Evolutionary conservation across 805 yeast genomes (phyloP).

Genomic region (Komagataella phaffii): DNA sequence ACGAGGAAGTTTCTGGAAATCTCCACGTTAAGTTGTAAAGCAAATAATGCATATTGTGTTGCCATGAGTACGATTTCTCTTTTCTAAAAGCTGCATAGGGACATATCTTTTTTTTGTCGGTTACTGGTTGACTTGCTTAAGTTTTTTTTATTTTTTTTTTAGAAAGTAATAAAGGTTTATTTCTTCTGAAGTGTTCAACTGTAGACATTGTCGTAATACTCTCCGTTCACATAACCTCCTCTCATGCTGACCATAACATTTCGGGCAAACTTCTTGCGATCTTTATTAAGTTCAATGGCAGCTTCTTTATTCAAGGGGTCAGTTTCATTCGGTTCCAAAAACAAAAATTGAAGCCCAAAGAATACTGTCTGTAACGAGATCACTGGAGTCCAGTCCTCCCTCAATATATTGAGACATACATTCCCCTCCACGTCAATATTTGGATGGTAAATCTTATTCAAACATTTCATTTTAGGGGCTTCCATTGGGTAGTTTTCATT

Average conservation of each 20-base stretch:
- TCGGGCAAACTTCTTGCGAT: constrained; percentile 33
- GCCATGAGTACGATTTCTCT: not conserved
- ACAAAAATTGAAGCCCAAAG: constrained; percentile 75
- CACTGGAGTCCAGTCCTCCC: constrained; percentile 97
- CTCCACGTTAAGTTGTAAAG: not conserved
- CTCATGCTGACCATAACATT: constrained; percentile 53
- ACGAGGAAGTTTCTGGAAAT: not conserved
- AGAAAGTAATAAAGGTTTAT: not conserved
- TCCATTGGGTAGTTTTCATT: constrained; percentile 78
- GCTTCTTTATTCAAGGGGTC: constrained; percentile 93
- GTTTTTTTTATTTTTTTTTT: too few relatives aligned
- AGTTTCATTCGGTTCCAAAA: constrained; percentile 80
- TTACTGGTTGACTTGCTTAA: not conserved
- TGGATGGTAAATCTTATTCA: constrained; percentile 76
- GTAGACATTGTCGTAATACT: constrained; percentile 49
- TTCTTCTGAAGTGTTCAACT: constrained; percentile 2
- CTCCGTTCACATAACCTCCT: constrained; percentile 53
- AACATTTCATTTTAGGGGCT: constrained; percentile 74
- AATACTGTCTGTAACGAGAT: constrained; percentile 68
- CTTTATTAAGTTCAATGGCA: constrained; percentile 41
- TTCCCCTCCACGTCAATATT: constrained; percentile 86
- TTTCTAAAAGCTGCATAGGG: not conserved
- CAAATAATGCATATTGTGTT: not conserved
- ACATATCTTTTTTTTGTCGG: not conserved
- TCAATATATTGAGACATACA: constrained; percentile 76